Percentiles rank a stretch among this genome's conserved stretches.
These are phyloP conservation scores for Botrytis squamosa DNA, from an alignment of 2,329 filamentous ascomycete species.

Conservation along the genomic window DNA sequence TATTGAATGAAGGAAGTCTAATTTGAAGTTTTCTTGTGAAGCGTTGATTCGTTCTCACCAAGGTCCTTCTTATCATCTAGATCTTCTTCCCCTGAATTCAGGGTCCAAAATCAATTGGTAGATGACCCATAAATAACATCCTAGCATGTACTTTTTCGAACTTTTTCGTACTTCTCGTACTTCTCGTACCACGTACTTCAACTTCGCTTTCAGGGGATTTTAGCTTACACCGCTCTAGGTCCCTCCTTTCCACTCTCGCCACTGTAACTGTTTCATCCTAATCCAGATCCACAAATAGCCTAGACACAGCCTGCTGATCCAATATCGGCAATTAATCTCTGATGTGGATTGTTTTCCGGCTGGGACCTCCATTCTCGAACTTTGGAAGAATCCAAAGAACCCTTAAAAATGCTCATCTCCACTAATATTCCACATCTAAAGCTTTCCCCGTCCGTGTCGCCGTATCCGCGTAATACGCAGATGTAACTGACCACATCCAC, in stretches of 20 bases:
- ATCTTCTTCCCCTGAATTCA: conserved; percentile 4
- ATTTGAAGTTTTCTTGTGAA: neutral
- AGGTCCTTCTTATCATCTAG: neutral
- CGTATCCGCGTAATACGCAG: neutral
- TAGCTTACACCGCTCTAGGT: neutral
- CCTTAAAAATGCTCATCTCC: neutral
- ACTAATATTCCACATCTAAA: conserved; percentile 2
- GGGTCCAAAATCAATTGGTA: neutral
- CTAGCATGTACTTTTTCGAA: neutral
- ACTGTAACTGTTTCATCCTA: conserved; percentile 12
- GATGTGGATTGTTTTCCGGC: neutral
- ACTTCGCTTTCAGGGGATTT: neutral
- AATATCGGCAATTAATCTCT: neutral
- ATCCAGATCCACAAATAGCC: neutral
- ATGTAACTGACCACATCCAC: neutral
- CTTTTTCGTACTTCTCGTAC: too few species aligned
- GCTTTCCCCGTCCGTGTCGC: conserved; percentile 6
- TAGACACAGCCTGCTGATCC: conserved; percentile 10
- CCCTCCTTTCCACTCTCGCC: neutral
- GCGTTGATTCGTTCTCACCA: too few species aligned
- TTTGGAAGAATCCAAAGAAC: conserved; percentile 7
- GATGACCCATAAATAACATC: neutral
- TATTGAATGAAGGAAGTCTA: too few species aligned
- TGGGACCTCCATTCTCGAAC: neutral
- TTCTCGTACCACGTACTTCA: neutral